A percentile compares a stretch with the other conserved stretches of the same genome.
Conservation (phyloP, 164 flowering plant species). For the Aristolochia contorta region DNA sequence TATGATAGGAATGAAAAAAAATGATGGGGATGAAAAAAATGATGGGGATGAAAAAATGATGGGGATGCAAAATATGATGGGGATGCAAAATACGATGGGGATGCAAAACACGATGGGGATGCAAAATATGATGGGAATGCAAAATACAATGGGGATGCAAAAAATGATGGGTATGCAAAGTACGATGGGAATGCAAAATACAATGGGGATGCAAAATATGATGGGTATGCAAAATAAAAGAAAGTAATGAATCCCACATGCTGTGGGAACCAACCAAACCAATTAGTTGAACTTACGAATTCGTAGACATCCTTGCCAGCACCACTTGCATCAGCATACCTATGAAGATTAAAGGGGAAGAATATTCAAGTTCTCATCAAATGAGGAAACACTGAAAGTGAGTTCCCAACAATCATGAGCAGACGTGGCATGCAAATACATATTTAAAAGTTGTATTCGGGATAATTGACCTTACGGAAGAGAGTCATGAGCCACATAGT, state of each 20-base stretch:
- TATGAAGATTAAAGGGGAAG: background rate
- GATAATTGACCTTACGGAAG: constrained; percentile 73
- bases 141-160: too few species aligned
- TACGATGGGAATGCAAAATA: background rate
- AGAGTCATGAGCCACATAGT: constrained; percentile 92
- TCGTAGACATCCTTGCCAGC: constrained; percentile 9
- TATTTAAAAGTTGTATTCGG: constrained; percentile 1
- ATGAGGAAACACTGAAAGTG: background rate
- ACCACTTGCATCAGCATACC: constrained; percentile 13
- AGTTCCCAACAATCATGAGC: background rate
- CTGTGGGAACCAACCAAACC: background rate
- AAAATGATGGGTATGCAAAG: too few species aligned
- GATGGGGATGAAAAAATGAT: too few species aligned
- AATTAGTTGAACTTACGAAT: constrained; percentile 6
- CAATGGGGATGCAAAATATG: too few species aligned
- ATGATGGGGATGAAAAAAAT: too few species aligned
- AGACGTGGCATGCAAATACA: background rate
- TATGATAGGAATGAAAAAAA: too few species aligned
- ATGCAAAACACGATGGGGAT: too few species aligned
- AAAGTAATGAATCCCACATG: background rate
- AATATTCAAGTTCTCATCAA: background rate
- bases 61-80: too few species aligned
- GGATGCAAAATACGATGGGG: background rate
- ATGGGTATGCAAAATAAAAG: background rate
- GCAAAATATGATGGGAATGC: too few species aligned